Base-by-base conservation (phyloP, 768 basidiomycete genomes). In the Royoungia palumana region DNA sequence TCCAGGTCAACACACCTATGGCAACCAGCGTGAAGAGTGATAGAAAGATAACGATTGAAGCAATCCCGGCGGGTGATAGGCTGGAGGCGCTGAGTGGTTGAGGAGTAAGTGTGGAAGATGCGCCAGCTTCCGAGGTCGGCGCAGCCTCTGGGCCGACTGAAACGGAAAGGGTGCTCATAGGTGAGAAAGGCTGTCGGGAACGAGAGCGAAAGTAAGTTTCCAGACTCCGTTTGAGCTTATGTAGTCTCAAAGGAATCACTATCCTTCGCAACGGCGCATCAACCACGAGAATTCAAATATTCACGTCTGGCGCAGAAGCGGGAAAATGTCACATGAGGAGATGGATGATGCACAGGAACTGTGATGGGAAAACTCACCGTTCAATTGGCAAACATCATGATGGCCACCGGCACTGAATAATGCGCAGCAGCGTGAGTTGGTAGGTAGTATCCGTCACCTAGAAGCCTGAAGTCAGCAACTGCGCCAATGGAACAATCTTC, bases 1-100 rank as follows among this genome's bases (percentile, higher is more conserved):
- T 60, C 6, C 11, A 19, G 61, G 13, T 22, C 19, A 60, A 55
- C 48, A 41, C 41, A 53, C 72, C 68, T 4, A 73, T 19, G n/a
- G 56, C 41, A 20, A 30, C 41, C 50, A 66, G 10, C 5, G 37
- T 52, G 35, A 63, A 28, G 42, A 65, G 11, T 13, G 51, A 51
- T 20, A 67, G 45, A 42, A 57, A 53, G 16, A 47, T 10, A 11
- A 25, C 46, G 12, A 56, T 38, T 4, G 41, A 42, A 14, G 37
- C 36, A 0, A 11, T 35, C 24, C 48, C 53, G 6, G 41, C 14
- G 14, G 44, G 39, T 19, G 56, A 55, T 35, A 53, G 22, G 11
- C 14, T 37, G 9, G 24, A 34, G 34, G 8, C 12, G 34, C 34
- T 53, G 27, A 45, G 41, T 21, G 50, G 41, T n/a, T 34, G 41